Conservation (phyloP, 768 basidiomycete genomes). For the Lentinula lateritia region DNA sequence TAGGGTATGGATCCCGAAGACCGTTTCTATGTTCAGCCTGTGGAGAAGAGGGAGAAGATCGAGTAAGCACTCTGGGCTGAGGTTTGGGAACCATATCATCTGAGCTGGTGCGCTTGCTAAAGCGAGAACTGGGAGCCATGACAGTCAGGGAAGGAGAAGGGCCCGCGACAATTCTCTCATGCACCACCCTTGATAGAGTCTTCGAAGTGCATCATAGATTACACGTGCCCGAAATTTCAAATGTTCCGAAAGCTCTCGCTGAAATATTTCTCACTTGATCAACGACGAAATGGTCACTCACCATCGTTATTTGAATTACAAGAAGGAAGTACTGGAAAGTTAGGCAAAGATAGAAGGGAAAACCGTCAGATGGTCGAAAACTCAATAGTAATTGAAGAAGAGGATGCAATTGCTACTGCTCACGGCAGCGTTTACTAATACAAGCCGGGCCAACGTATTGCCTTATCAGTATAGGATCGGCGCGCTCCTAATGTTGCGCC, state of each 20-base stretch:
- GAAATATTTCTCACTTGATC: background rate
- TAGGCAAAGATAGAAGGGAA: background rate
- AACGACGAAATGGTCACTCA: background rate
- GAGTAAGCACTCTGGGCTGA: slow-evolving; percentile 36
- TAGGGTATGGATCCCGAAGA: slow-evolving; percentile 56
- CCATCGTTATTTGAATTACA: background rate
- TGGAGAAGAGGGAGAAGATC: slow-evolving; percentile 44
- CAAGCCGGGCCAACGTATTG: too few relatives aligned
- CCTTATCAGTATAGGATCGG: too few relatives aligned
- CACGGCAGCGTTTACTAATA: too few relatives aligned
- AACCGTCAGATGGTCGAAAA: background rate
- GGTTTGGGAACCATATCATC: slow-evolving; percentile 25
- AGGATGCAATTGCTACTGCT: too few relatives aligned
- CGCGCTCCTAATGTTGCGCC: too few relatives aligned
- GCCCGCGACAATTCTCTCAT: slow-evolving; percentile 17
- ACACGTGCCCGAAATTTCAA: slow-evolving; percentile 11
- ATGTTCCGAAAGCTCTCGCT: background rate
- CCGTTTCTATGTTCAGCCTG: slow-evolving; percentile 32
- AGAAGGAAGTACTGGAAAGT: background rate
- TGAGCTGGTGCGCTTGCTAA: slow-evolving; percentile 35
- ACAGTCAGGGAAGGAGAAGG: slow-evolving; percentile 15
- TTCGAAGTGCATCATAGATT: background rate
- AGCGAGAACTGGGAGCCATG: slow-evolving; percentile 45
- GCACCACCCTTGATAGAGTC: background rate
- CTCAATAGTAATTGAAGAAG: background rate